Conservation (phyloP, 495 filamentous ascomycete species). For the Aspergillus mulundensis region DNA sequence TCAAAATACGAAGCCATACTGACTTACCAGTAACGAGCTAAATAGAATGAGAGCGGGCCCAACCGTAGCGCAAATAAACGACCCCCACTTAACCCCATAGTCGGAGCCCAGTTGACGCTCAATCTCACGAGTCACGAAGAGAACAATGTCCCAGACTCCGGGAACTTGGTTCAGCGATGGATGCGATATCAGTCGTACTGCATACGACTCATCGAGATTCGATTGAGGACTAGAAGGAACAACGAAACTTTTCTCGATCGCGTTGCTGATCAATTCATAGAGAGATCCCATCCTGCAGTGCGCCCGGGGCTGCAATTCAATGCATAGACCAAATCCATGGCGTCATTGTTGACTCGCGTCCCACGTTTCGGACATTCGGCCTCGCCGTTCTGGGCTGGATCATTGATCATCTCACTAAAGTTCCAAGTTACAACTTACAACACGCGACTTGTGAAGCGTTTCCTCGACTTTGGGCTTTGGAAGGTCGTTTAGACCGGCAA, state of each 20-base stretch:
- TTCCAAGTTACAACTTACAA: conserved; percentile 1
- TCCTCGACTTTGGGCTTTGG: background rate
- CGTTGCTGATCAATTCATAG: background rate
- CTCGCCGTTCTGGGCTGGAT: conserved; percentile 17
- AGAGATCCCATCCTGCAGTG: conserved; percentile 1
- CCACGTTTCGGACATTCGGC: conserved; percentile 22
- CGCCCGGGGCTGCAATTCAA: background rate
- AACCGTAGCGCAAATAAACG: background rate
- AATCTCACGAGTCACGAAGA: background rate
- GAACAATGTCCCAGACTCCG: background rate
- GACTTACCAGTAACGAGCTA: background rate
- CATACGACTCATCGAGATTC: background rate
- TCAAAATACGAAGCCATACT: background rate
- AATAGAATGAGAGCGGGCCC: background rate
- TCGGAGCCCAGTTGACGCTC: background rate
- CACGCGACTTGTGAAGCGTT: background rate
- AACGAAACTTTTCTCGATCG: background rate
- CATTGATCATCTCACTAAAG: conserved; percentile 9
- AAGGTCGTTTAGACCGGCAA: no score
- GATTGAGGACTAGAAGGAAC: background rate
- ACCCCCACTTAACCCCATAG: background rate
- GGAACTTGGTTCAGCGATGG: background rate
- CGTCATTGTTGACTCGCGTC: conserved; percentile 27
- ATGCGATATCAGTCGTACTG: background rate
- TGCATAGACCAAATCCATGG: conserved; percentile 10